A percentile compares a stretch with the other conserved stretches of the same genome.
These are phyloP conservation scores for Platanus orientalis DNA, from an alignment of 164 flowering plant species.

Conservation along the genomic window DNA sequence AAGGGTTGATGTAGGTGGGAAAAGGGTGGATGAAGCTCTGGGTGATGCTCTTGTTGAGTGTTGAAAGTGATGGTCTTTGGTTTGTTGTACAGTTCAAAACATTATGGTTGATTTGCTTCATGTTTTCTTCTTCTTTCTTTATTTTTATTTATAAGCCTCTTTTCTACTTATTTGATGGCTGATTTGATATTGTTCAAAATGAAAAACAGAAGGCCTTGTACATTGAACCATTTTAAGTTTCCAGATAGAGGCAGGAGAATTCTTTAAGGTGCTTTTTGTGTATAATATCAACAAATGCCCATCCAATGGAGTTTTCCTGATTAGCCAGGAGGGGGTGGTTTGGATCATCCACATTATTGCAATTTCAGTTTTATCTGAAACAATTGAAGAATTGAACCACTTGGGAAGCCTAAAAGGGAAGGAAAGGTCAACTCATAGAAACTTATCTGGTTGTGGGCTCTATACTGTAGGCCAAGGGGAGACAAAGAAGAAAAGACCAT, in stretches of 20 bases:
- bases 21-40: conserved; percentile 8
- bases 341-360: no score
- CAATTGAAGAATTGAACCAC: no score
- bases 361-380: no score
- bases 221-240: background rate
- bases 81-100: conserved; percentile 43
- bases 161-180: background rate
- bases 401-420: background rate
- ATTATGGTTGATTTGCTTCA: conserved; percentile 17
- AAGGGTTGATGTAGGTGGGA: conserved; percentile 7
- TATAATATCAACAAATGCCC: no score
- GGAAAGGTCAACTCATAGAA: background rate
- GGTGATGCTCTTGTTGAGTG: conserved; percentile 8
- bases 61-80: conserved; percentile 17
- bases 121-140: background rate
- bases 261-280: no score
- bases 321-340: no score
- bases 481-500: conserved; percentile 15
- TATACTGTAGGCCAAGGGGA: conserved; percentile 4
- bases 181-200: no score
- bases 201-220: background rate
- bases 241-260: no score
- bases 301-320: no score
- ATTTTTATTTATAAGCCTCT: background rate
- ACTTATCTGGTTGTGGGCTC: conserved; percentile 12